Evolutionary conservation across 2,329 filamentous ascomycete genomes (phyloP), one percentile per base, ranked within the genome.

Genomic region (Neofusicoccum kwambonambiense): DNA sequence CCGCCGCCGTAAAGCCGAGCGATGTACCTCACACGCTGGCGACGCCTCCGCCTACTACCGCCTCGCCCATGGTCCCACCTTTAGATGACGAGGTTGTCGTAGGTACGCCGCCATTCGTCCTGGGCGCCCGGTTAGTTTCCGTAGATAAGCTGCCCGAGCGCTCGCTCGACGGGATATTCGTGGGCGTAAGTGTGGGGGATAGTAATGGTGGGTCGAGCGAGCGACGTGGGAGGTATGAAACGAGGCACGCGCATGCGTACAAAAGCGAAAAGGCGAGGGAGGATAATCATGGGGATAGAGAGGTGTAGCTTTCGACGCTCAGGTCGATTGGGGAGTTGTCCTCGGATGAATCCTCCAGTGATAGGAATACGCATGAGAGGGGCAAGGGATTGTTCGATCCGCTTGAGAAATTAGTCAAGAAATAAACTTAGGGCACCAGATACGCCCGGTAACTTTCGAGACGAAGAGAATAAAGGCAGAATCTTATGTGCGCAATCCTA

Each of bases 1-100:
- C 15, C 61, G 51, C 11, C 49, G 51, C 15, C 61, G 50, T 50
- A 64, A 47, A 15, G 60, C 60, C 7, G 61, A 64, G 42, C 49
- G 61, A 15, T 50, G 50, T 17, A 42, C 42, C 19, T 61, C 57
- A 4, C 52, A 39, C 17, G 39, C 52, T 4, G 51, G 35, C 4
- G 56, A 60, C 1, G 41, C 56, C 56, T 31, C 56, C 56, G 8
- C 41, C 56, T 4, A 27, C 47, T 60, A 60, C 12, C 56, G 15
- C 8, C 2, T 15, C 31, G 6, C 15, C 19, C 15, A 8, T 17
- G 6, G 31, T 22, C 3, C 19, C 19, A 22, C 19, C 19, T 22
- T 22, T 13, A 15, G 56, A 60, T 27, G 56, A 60, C 22, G 35
- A 42, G 7, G 11, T 9, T n/a, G n/a, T 39, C 34, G 7, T 8